These are phyloP conservation scores for Striga asiatica DNA, from an alignment of 257 asterid species.

Conservation along the genomic window DNA sequence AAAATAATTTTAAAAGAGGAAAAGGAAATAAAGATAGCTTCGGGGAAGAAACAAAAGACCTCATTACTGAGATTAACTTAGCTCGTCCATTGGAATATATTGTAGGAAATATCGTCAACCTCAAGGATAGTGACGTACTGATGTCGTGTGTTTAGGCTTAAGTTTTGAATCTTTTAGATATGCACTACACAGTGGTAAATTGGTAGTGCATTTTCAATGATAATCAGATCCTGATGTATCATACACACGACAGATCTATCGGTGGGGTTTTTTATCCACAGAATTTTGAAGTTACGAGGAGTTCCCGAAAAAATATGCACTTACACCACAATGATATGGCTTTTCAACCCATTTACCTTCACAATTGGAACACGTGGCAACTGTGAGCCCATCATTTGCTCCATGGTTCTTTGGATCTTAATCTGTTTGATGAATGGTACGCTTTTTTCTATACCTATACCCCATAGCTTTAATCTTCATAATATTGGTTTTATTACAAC, in stretches of 20 bases:
- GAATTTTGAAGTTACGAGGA: slow-evolving; percentile 60
- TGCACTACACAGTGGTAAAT: background rate
- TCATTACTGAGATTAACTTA: too few species aligned
- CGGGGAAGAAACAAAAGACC: too few species aligned
- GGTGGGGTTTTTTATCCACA: slow-evolving; percentile 63
- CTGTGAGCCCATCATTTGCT: slow-evolving; percentile 81
- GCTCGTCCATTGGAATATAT: too few species aligned
- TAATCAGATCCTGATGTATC: slow-evolving; percentile 15
- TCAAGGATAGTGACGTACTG: too few species aligned
- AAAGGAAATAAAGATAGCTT: too few species aligned
- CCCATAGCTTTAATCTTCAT: slow-evolving; percentile 4
- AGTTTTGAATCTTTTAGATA: background rate
- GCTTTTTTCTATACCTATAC: too few species aligned
- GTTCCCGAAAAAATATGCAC: slow-evolving; percentile 60
- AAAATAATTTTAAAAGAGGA: too few species aligned
- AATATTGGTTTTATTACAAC: background rate
- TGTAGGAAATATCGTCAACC: too few species aligned
- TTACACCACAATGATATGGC: slow-evolving; percentile 62
- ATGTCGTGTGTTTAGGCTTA: background rate
- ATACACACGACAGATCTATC: slow-evolving; percentile 57
- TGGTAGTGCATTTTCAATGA: background rate
- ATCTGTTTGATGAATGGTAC: slow-evolving; percentile 71
- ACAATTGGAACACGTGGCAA: slow-evolving; percentile 97
- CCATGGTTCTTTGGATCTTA: slow-evolving; percentile 79
- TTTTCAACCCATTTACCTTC: slow-evolving; percentile 89